These are phyloP conservation scores for Rugonectria rugulosa DNA, from an alignment of 2,329 filamentous ascomycete genomes.

Conservation along the genomic window DNA sequence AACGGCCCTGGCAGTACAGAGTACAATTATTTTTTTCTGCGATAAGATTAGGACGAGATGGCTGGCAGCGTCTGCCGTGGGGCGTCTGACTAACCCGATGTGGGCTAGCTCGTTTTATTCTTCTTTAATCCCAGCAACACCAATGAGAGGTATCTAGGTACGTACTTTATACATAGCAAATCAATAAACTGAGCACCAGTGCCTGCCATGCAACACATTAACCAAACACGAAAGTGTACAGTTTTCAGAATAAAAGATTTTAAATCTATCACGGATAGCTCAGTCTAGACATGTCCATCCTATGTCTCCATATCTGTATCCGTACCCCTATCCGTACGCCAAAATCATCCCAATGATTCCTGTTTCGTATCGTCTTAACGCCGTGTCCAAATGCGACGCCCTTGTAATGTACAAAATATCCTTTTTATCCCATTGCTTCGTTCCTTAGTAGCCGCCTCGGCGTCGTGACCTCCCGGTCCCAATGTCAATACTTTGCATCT, in stretches of 20 bases:
- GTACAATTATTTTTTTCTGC: slow-evolving; percentile 44
- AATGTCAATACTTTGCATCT: slow-evolving; percentile 74
- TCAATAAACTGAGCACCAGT: too few relatives aligned
- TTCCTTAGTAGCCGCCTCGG: slow-evolving; percentile 52
- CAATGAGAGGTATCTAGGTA: neutral
- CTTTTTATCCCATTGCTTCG: slow-evolving; percentile 28
- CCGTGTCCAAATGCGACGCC: too few relatives aligned
- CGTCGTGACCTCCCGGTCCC: slow-evolving; percentile 66
- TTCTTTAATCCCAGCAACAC: too few relatives aligned
- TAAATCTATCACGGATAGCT: too few relatives aligned
- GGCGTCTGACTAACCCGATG: slow-evolving; percentile 8
- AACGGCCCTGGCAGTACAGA: slow-evolving; percentile 20
- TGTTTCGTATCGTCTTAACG: neutral
- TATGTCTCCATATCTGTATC: too few relatives aligned
- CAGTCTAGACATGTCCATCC: too few relatives aligned
- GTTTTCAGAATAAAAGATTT: too few relatives aligned
- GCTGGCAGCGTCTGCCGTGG: slow-evolving; percentile 26
- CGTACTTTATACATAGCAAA: too few relatives aligned
- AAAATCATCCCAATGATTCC: too few relatives aligned
- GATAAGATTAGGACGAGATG: slow-evolving; percentile 38
- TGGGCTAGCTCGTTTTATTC: neutral
- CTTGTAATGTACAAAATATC: slow-evolving; percentile 35
- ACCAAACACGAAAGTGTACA: too few relatives aligned
- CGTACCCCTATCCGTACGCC: slow-evolving; percentile 20
- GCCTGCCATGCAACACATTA: too few relatives aligned